Evolutionary conservation across 345 rosid species (phyloP).

Genomic region (Salix arbutifolia): DNA sequence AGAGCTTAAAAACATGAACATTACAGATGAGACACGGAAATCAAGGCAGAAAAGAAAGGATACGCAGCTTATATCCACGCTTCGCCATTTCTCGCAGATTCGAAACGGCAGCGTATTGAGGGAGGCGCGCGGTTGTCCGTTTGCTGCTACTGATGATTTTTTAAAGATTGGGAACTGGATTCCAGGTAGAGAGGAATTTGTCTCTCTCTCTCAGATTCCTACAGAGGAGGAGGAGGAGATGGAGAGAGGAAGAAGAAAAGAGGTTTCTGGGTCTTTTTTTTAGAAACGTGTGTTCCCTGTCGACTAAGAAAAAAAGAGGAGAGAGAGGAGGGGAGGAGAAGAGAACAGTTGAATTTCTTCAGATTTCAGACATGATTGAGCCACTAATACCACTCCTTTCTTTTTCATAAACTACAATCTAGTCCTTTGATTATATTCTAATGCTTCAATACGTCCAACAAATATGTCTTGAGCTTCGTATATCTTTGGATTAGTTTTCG

Average conservation of each 20-base stretch:
- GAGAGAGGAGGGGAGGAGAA: too few species aligned
- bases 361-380: conserved; percentile 20
- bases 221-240: background rate
- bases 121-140: background rate
- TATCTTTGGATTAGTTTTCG: too few species aligned
- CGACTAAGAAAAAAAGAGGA: too few species aligned
- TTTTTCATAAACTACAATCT: conserved; percentile 18
- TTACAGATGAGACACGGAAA: background rate
- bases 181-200: background rate
- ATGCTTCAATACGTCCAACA: too few species aligned
- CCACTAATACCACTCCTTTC: background rate
- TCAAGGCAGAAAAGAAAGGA: conserved; percentile 40
- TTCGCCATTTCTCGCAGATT: conserved; percentile 49
- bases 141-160: too few species aligned
- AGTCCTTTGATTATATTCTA: background rate
- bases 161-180: conserved; percentile 30
- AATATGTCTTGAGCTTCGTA: too few species aligned
- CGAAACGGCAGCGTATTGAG: background rate
- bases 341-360: conserved; percentile 4
- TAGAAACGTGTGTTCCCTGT: too few species aligned
- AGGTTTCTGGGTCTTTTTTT: background rate
- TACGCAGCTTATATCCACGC: conserved; percentile 98
- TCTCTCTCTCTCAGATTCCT: background rate
- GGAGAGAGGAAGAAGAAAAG: background rate
- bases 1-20: background rate